phyloP scores from a whole-genome alignment of 2,329 filamentous ascomycete species.

The Cordyceps cicadae region DNA sequence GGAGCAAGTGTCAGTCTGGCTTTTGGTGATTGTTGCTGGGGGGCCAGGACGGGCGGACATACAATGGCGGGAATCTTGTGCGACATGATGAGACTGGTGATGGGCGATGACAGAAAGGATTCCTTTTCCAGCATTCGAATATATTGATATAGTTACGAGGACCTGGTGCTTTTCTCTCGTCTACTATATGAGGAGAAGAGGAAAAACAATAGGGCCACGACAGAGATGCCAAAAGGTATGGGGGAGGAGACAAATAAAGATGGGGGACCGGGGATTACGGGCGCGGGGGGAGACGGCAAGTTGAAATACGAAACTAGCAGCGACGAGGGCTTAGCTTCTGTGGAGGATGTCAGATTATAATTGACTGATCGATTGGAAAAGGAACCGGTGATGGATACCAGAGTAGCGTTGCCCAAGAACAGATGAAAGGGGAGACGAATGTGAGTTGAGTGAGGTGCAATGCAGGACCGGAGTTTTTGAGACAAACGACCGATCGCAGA shows the following conservation, averaged over 20 bases:
- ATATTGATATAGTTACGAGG: background rate
- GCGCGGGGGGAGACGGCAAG: background rate
- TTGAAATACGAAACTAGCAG: slow-evolving; percentile 1
- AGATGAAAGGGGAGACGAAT: background rate
- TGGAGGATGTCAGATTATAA: background rate
- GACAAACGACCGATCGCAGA: slow-evolving; percentile 1
- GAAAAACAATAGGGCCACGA: background rate
- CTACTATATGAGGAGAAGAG: background rate
- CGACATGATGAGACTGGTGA: slow-evolving; percentile 28
- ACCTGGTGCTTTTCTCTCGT: background rate
- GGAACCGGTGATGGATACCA: background rate
- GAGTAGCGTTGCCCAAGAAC: background rate
- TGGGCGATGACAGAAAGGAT: slow-evolving; percentile 1
- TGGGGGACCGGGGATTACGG: background rate
- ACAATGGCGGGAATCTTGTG: slow-evolving; percentile 39
- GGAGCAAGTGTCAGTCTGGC: background rate
- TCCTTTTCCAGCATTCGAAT: slow-evolving; percentile 11
- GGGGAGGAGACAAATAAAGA: background rate
- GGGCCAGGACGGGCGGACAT: slow-evolving; percentile 15
- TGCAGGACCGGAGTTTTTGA: background rate
- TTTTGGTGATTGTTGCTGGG: background rate
- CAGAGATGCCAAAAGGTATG: background rate
- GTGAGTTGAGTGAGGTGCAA: background rate
- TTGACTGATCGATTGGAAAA: background rate
- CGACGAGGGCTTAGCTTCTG: background rate